Percentiles rank a stretch among this genome's conserved stretches.
Evolutionary conservation across 805 yeast genomes (phyloP).

Genomic region (Danielia oregonensis): DNA sequence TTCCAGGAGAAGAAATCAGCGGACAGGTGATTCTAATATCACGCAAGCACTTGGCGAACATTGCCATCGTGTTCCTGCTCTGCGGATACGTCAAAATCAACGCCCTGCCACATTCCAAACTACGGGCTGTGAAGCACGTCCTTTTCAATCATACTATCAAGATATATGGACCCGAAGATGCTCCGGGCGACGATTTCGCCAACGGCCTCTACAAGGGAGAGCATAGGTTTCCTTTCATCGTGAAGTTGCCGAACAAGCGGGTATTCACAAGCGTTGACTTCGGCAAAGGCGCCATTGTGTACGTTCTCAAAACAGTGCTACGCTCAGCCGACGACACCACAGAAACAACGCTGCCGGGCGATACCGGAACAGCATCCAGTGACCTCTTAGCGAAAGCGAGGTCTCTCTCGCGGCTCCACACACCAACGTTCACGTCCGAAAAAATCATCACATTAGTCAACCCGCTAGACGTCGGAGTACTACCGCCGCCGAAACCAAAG

Average conservation of each 20-base stretch:
- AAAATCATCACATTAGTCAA: slow-evolving; percentile 56
- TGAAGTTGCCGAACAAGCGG: slow-evolving; percentile 71
- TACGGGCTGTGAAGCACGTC: slow-evolving; percentile 47
- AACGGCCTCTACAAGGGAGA: slow-evolving; percentile 73
- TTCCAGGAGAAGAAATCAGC: slow-evolving; percentile 73
- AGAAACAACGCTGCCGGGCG: slow-evolving; percentile 7
- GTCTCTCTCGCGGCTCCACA: slow-evolving; percentile 22
- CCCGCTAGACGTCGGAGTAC: slow-evolving; percentile 68
- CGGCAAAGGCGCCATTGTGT: slow-evolving; percentile 80
- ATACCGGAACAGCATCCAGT: background rate
- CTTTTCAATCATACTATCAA: slow-evolving; percentile 58
- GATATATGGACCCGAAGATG: slow-evolving; percentile 46
- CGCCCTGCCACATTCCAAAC: slow-evolving; percentile 48
- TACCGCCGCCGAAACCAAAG: slow-evolving; percentile 67
- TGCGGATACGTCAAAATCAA: slow-evolving; percentile 56
- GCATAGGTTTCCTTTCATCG: slow-evolving; percentile 83
- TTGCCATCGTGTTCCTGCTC: slow-evolving; percentile 50
- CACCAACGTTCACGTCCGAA: slow-evolving; percentile 46
- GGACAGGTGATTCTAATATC: slow-evolving; percentile 61
- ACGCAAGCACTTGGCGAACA: slow-evolving; percentile 52
- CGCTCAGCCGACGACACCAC: slow-evolving; percentile 7
- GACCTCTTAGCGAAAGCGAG: slow-evolving; percentile 17
- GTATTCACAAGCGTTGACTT: slow-evolving; percentile 74
- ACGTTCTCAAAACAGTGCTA: slow-evolving; percentile 53
- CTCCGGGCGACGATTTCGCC: slow-evolving; percentile 18